phyloP scores from a whole-genome alignment of 495 filamentous ascomycete genomes.

The Daldinia decipiens region DNA sequence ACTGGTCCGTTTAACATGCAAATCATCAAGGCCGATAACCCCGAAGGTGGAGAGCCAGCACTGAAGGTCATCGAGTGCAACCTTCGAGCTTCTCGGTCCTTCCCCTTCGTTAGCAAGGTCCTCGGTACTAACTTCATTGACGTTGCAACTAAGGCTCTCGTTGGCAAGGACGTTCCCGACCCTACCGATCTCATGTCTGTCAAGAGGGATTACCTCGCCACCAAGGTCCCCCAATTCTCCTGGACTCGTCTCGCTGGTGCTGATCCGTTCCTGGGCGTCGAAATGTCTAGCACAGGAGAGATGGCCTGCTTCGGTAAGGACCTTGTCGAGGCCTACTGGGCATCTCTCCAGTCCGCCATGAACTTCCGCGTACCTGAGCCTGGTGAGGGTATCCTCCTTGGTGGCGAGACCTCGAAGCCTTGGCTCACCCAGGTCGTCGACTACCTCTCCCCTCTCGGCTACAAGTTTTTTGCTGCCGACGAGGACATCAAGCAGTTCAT shows the following conservation, averaged over 20 bases:
- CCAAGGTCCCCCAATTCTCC: conserved; percentile 97
- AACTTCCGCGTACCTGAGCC: conserved; percentile 96
- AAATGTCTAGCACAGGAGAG: conserved; percentile 97
- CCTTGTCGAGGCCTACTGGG: conserved; percentile 96
- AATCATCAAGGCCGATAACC: conserved; percentile 90
- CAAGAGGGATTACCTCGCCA: conserved; percentile 91
- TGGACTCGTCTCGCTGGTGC: conserved; percentile 99
- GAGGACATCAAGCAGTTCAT: conserved; percentile 82
- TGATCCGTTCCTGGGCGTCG: conserved; percentile 96
- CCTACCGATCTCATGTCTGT: conserved; percentile 87
- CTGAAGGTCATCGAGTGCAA: conserved; percentile 99
- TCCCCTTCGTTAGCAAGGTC: conserved; percentile 98
- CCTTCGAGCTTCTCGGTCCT: conserved; percentile 94
- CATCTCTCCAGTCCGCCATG: conserved; percentile 95
- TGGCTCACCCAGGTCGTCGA: conserved; percentile 79
- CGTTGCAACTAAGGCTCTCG: conserved; percentile 90
- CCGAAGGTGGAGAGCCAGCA: conserved; percentile 72
- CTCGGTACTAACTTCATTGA: conserved; percentile 98
- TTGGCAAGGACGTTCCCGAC: conserved; percentile 85
- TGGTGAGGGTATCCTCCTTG: conserved; percentile 93
- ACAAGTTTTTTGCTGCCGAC: conserved; percentile 91
- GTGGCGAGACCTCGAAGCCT: conserved; percentile 76
- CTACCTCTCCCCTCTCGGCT: conserved; percentile 86
- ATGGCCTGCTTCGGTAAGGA: conserved; percentile 98
- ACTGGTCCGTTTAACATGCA: conserved; percentile 99